phyloP scores from a whole-genome alignment of 805 yeast species.

The Kodamaea leandrae region DNA sequence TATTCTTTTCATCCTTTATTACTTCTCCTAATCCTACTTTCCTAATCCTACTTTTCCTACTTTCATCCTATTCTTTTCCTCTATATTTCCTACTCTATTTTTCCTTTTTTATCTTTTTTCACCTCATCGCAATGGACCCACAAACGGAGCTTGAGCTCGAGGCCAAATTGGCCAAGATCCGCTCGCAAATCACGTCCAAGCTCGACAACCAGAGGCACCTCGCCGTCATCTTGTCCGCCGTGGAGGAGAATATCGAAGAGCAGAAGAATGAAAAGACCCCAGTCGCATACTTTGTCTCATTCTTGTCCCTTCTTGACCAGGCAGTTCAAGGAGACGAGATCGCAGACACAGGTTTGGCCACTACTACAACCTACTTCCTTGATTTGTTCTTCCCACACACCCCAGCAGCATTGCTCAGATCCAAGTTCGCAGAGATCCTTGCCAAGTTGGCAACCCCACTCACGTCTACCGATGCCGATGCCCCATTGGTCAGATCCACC shows the following conservation, averaged over 20 bases:
- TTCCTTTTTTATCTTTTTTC: not conserved
- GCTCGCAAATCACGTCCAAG: conserved; percentile 73
- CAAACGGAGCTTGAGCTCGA: conserved; percentile 53
- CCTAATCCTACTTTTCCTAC: no score
- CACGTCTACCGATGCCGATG: conserved; percentile 64
- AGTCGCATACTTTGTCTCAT: conserved; percentile 81
- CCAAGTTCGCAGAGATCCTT: conserved; percentile 75
- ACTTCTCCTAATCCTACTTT: no score
- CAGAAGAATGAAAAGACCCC: conserved; percentile 62
- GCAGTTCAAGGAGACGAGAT: conserved; percentile 50
- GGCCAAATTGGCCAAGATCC: conserved; percentile 60
- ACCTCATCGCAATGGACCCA: conserved; percentile 20
- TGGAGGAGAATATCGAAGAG: conserved; percentile 81
- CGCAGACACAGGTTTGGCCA: conserved; percentile 62
- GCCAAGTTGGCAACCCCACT: conserved; percentile 79
- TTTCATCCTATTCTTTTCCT: conserved; percentile 8
- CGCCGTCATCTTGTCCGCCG: conserved; percentile 80
- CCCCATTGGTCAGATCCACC: conserved; percentile 78
- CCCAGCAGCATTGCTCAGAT: conserved; percentile 64
- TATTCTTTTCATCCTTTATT: no score
- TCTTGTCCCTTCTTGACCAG: conserved; percentile 78
- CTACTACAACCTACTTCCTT: conserved; percentile 74
- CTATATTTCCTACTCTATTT: not conserved
- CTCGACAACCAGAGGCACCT: conserved; percentile 82
- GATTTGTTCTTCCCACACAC: conserved; percentile 76